Base-by-base conservation (phyloP, 192 early-diverging fungal species). In the Thoreauomyces humboldtii region DNA sequence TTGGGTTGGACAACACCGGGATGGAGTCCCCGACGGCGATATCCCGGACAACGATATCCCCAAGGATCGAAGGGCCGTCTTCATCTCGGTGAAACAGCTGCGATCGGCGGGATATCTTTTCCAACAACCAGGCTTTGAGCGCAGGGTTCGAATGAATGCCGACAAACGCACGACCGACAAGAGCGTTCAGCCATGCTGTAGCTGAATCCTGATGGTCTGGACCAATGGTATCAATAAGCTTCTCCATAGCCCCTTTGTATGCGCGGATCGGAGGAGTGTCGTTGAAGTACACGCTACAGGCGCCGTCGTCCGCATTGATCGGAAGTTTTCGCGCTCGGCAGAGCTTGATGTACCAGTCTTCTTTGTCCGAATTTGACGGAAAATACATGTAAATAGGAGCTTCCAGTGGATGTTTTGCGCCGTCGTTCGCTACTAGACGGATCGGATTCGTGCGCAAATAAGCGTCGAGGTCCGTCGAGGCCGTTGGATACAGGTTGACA, bases 281-380 rank as follows among this genome's bases (percentile, higher is more conserved):
- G n/a, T 69, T 56, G 54, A 62, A 71, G 53, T 57, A 69, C 29
- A 38, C 43, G 4, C 63, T 62, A 12, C 70, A 63, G 4, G 71
- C 72, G 38, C 68, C 75, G 22, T 33, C 53, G 43, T 77, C 75
- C 22, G 74, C 74, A 62, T 55, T 42, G 2, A 55, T 31, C 6
- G 74, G 74, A 19, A 77, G 60, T 3, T 55, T 43, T 4, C 86
- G 78, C 45, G 87, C 89, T 64, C 88, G 85, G 42, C 85, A 69
- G 24, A 96, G 76, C 9, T 91, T 88, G 74, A 94, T 87, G 56
- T 89, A 91, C 87, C 92, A 93, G 66, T 91, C 90, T 68, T 96
- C 93, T 70, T 96, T 96, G 38, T 93, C 90, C 9, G 74, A 78
- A 21, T 45, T 57, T 7, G 64, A 74, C 9, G 65, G 62, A 19